phyloP scores from a whole-genome alignment of 257 asterid species.

The Osmanthus fragrans region DNA sequence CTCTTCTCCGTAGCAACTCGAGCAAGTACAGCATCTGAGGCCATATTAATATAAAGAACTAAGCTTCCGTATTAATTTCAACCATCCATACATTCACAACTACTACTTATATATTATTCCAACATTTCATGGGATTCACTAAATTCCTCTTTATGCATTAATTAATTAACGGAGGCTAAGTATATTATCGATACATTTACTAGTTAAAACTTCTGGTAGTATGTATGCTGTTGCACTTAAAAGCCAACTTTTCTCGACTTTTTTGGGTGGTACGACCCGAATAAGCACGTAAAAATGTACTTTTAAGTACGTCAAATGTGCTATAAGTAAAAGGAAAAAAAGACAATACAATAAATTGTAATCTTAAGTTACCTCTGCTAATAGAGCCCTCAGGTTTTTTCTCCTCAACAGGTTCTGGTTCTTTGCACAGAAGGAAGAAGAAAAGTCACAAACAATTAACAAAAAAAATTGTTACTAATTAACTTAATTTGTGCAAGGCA shows the following conservation, averaged over 20 bases:
- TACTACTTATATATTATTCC: too few species aligned
- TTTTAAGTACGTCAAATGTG: neutral
- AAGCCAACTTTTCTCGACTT: too few species aligned
- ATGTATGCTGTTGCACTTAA: neutral
- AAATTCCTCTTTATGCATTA: too few species aligned
- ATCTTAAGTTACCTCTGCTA: conserved; percentile 64
- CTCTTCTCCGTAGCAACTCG: conserved; percentile 86
- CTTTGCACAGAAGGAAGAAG: conserved; percentile 22
- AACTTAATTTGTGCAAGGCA: too few species aligned
- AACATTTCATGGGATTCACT: too few species aligned
- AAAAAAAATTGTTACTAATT: too few species aligned
- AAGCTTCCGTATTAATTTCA: neutral
- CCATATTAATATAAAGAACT: conserved; percentile 16
- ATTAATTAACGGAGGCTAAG: too few species aligned
- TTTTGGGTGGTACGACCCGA: neutral
- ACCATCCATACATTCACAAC: too few species aligned
- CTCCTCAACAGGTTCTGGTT: conserved; percentile 62
- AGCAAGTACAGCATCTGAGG: conserved; percentile 75
- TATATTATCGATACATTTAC: neutral
- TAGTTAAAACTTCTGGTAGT: neutral
- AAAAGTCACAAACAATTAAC: neutral
- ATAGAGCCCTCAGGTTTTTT: conserved; percentile 75
- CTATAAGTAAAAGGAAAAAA: neutral
- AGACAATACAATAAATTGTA: neutral
- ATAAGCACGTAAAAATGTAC: neutral